Evolutionary conservation across 2,329 filamentous ascomycete genomes (phyloP), one percentile per base, ranked within the genome.

Genomic region (Cladosporium sp.): DNA sequence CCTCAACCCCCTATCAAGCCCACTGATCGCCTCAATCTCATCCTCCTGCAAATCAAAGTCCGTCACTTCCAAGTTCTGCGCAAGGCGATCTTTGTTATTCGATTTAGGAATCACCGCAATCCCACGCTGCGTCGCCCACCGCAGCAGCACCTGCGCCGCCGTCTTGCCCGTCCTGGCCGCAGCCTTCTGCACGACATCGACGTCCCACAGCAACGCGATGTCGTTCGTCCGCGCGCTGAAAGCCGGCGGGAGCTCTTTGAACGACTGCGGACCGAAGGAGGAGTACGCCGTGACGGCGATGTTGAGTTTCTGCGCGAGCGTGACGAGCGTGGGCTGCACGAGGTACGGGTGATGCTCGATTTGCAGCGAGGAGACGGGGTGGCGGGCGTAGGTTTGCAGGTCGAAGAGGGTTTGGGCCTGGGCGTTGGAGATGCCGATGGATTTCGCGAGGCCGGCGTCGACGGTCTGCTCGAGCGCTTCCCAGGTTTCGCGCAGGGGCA

Each of bases 271-370:
- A 35, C 92, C 92, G 74, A 95, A 94, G 55, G 89, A 91, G 18
- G 89, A 93, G 84, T 95, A 96, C 60, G 91, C 92, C 3, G 91
- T 95, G 65, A 96, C 85, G 71, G 84, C 83, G 72, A 96, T 89
- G 67, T 87, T 87, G 80, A 92, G 84, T 61, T 82, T 80, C 81
- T 90, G 83, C 72, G 89, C 89, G 59, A 92, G 86, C 72, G 86
- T 81, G 73, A 95, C 78, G 60, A 96, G 86, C 62, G 88, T 84
- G 66, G 82, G 79, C 84, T 96, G 92, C 67, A 91, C 89, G 66
- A 94, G 86, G 85, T 93, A 95, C 29, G 92, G 92, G 84, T 96
- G 92, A 82, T 94, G 91, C 84, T 96, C 92, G 78, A 96, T 89
- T 83, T 96, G 92, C 67, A 95, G 88, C 40, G 90, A 89, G 37